Evolutionary conservation across 768 basidiomycete species (phyloP).

Genomic region (Suillus plorans): DNA sequence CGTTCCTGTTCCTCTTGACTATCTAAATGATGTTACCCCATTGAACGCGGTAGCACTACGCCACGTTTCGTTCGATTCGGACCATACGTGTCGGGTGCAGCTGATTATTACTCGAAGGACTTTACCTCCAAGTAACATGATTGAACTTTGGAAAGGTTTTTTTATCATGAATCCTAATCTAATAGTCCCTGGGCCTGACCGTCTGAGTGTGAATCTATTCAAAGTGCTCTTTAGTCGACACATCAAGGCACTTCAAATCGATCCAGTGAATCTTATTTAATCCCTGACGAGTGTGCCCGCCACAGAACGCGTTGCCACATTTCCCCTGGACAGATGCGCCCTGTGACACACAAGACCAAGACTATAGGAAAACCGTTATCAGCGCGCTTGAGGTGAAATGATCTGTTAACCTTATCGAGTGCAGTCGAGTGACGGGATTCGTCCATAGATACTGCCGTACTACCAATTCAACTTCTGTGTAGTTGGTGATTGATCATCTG

Average conservation of each 20-base stretch:
- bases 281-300: not conserved
- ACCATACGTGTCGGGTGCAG: not conserved
- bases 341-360: not conserved
- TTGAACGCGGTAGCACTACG: not conserved
- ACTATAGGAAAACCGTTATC: not conserved
- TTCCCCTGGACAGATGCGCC: not conserved
- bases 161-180: not conserved
- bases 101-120: too few species aligned
- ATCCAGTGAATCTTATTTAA: not conserved
- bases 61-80: not conserved
- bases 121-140: not conserved
- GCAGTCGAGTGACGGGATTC: not conserved
- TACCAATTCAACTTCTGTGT: not conserved
- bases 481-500: not conserved
- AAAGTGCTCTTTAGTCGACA: not conserved
- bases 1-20: not conserved
- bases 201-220: constrained; percentile 5
- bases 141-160: not conserved
- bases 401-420: not conserved
- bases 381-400: not conserved
- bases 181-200: not conserved
- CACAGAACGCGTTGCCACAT: not conserved
- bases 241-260: not conserved
- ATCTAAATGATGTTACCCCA: not conserved
- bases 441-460: not conserved